Conservation (phyloP, 176 grass and related monocot species). For the Aechmea fasciata region DNA sequence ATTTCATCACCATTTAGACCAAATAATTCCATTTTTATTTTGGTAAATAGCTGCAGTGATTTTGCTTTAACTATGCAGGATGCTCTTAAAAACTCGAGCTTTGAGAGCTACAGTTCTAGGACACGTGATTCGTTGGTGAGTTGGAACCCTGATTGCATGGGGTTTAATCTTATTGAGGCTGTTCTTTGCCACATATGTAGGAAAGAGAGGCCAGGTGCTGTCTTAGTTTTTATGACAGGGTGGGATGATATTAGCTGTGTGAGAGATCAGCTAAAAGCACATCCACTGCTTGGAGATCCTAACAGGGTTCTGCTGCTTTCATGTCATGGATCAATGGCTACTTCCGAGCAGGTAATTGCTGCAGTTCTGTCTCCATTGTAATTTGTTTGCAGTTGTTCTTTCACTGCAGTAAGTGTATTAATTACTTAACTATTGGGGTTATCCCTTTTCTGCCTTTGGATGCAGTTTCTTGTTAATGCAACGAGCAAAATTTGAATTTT, state of each 20-base stretch:
- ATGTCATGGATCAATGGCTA: slow-evolving; percentile 97
- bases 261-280: slow-evolving; percentile 88
- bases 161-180: slow-evolving; percentile 93
- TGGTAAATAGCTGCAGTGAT: slow-evolving; percentile 17
- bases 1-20: neutral
- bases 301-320: slow-evolving; percentile 84
- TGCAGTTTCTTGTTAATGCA: too few relatives aligned
- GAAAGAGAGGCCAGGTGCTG: slow-evolving; percentile 80
- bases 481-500: too few relatives aligned
- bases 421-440: neutral
- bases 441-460: too few relatives aligned
- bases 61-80: slow-evolving; percentile 48
- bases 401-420: neutral
- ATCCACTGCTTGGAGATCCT: slow-evolving; percentile 80
- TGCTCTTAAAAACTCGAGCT: slow-evolving; percentile 67
- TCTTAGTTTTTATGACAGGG: slow-evolving; percentile 94
- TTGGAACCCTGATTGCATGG: slow-evolving; percentile 95
- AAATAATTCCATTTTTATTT: neutral
- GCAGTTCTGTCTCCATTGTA: too few relatives aligned
- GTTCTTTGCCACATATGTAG: slow-evolving; percentile 94
- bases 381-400: too few relatives aligned
- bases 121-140: slow-evolving; percentile 75
- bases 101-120: slow-evolving; percentile 65
- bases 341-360: slow-evolving; percentile 71
- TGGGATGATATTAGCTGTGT: slow-evolving; percentile 98